Evolutionary conservation across 108 stramenopile genomes (phyloP).

Genomic region (Craspedostauros australis): DNA sequence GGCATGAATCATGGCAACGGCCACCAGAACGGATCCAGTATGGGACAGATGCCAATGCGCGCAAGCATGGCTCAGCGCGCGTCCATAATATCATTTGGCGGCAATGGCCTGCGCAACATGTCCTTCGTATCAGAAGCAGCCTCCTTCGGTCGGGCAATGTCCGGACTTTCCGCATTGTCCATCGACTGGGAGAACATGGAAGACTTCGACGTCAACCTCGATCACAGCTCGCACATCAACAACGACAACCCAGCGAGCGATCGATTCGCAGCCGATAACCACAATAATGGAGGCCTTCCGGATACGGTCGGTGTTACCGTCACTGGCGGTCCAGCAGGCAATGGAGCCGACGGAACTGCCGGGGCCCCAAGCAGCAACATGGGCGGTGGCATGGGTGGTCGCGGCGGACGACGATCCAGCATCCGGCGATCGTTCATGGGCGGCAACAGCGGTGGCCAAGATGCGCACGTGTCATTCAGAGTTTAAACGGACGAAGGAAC

Average conservation of each 20-base stretch:
- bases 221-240: constrained; percentile 82
- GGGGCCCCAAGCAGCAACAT: constrained; percentile 17
- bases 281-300: not conserved
- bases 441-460: constrained; percentile 6
- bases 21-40: not conserved
- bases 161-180: constrained; percentile 74
- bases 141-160: constrained; percentile 86
- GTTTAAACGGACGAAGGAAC: constrained; percentile 3
- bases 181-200: constrained; percentile 93
- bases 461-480: constrained; percentile 16
- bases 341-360: constrained; percentile 2
- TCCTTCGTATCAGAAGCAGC: constrained; percentile 39
- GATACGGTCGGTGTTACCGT: not conserved
- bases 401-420: constrained; percentile 19
- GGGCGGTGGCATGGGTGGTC: constrained; percentile 1
- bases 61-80: too few relatives aligned
- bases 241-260: constrained; percentile 36
- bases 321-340: not conserved
- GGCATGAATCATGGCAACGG: not conserved
- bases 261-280: too few relatives aligned
- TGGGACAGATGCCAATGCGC: not conserved
- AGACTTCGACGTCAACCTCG: constrained; percentile 86
- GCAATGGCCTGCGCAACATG: constrained; percentile 31
- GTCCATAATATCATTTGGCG: constrained; percentile 26
- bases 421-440: constrained; percentile 16